Conservation (phyloP, 176 grass and related monocot species). For the Echinochloa phyllopogon region DNA sequence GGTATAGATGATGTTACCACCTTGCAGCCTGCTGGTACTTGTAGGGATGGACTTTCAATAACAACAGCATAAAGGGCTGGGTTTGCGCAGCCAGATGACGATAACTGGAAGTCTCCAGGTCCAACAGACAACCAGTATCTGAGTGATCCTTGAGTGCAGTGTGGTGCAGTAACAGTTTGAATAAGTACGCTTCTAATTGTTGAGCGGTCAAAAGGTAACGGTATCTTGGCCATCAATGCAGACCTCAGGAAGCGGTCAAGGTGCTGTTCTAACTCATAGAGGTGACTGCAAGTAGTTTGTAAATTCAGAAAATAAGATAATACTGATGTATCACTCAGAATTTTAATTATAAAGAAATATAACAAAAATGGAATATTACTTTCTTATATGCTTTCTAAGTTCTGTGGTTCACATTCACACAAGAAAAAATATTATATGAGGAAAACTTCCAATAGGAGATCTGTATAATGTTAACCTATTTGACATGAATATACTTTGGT, state of each 20-base stretch:
- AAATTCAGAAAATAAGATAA: slow-evolving; percentile 21
- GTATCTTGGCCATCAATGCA: slow-evolving; percentile 76
- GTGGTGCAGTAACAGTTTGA: slow-evolving; percentile 72
- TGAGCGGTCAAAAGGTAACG: slow-evolving; percentile 62
- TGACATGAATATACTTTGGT: background rate
- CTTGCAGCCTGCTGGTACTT: slow-evolving; percentile 56
- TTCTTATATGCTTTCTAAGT: background rate
- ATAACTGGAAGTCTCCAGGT: slow-evolving; percentile 87
- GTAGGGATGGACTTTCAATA: slow-evolving; percentile 57
- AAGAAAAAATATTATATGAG: background rate
- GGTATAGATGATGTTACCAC: slow-evolving; percentile 89
- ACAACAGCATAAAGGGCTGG: slow-evolving; percentile 73
- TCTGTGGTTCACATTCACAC: background rate
- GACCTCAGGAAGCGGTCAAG: slow-evolving; percentile 80
- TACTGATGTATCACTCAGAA: background rate
- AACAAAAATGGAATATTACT: background rate
- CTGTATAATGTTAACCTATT: background rate
- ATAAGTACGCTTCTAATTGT: slow-evolving; percentile 70
- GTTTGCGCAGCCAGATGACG: slow-evolving; percentile 65
- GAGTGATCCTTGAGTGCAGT: slow-evolving; percentile 80
- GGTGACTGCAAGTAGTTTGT: slow-evolving; percentile 58
- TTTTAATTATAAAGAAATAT: slow-evolving; percentile 23
- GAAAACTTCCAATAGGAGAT: background rate
- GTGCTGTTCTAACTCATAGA: slow-evolving; percentile 93
- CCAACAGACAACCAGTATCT: slow-evolving; percentile 92